Base-by-base conservation (phyloP, 2,329 filamentous ascomycete genomes). In the Penicillium capsulatum region DNA sequence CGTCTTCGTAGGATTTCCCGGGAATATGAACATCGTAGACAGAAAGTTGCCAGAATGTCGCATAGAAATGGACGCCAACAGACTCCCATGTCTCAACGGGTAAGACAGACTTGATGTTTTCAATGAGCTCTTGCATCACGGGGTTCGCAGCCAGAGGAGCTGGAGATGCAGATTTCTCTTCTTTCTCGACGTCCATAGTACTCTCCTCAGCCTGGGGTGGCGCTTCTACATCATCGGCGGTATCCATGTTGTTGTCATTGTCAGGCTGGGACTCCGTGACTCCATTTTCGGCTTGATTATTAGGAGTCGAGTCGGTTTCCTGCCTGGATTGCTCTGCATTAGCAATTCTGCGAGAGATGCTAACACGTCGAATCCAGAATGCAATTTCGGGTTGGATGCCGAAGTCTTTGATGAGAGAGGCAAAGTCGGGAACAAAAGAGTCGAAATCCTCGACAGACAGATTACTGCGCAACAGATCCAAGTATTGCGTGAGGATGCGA, bases 41-140 rank as follows among this genome's bases (percentile, higher is more conserved):
- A 17, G 88, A 83, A 9, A 96, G 73, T 35, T 90, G 83, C 92
- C 92, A 98, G 66, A 98, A 98, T 0, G 85, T 86, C 30, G 86
- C 80, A 57, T 88, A 96, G 61, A 96, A 91, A 19, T 86, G 81
- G 1, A 88, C 74, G 30, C 81, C 89, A 36, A 96, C 76, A 34
- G 78, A 79, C 8, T 78, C 71, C 74, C 83, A 88, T 4, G 81
- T 76, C 6, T 79, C 75, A 2, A 76, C 65, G 1, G 84, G 77
- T 8, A 87, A 61, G 0, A 77, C 69, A 4, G 71, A 68, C 43
- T 78, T 76, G 13, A 95, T 75, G 19, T 80, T 75, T 7, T 84
- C 77, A 41, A 90, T 83, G 13, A 96, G 70, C 4, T 82, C 80
- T 47, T 85, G 80, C 34, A 97, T 75, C 2, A 86, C 77, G 16